A percentile compares a stretch with the other conserved stretches of the same genome.
Conservation (phyloP, 345 rosid genomes). For the Kernera saxatilis region DNA sequence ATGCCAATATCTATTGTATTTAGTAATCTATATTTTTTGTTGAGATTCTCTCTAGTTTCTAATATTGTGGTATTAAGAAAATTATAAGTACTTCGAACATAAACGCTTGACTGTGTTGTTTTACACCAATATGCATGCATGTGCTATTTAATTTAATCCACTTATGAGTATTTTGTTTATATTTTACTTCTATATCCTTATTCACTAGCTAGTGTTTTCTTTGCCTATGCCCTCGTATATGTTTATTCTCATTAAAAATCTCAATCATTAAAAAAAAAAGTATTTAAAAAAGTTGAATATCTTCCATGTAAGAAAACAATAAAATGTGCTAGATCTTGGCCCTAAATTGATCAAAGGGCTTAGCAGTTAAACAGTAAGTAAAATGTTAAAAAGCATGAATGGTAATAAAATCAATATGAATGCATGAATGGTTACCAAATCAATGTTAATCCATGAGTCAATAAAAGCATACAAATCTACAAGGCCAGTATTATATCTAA, state of each 20-base stretch:
- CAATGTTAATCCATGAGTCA: not conserved
- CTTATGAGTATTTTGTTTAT: no score
- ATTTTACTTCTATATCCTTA: no score
- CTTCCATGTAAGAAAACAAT: not conserved
- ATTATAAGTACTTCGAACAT: not conserved
- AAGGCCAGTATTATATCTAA: not conserved
- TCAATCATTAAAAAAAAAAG: no score
- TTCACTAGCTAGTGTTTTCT: not conserved
- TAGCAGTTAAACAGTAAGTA: not conserved
- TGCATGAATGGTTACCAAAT: conserved; percentile 6
- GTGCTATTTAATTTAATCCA: not conserved
- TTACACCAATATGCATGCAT: not conserved
- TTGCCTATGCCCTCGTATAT: no score
- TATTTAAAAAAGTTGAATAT: no score
- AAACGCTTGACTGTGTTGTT: not conserved
- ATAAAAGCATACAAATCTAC: not conserved
- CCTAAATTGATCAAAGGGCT: not conserved
- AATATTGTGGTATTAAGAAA: not conserved
- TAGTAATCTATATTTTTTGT: not conserved
- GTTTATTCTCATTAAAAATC: no score
- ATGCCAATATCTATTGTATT: not conserved
- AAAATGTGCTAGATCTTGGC: not conserved
- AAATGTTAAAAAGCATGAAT: not conserved
- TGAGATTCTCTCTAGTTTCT: not conserved
- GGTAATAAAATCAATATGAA: no score